Conservation (phyloP, 1,284 basidiomycete genomes). For the Tilletia indica region DNA sequence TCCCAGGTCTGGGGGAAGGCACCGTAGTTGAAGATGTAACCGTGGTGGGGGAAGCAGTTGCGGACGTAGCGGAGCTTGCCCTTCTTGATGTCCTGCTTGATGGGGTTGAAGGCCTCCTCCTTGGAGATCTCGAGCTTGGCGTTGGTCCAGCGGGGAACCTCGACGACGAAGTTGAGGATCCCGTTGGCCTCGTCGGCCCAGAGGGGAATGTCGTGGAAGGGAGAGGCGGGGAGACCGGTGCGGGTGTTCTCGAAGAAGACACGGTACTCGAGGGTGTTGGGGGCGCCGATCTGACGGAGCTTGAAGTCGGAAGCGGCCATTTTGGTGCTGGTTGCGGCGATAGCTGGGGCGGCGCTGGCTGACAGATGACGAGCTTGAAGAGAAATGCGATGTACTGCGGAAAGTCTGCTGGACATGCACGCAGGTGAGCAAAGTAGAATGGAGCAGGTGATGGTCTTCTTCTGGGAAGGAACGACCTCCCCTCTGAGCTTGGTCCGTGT, state of each 20-base stretch:
- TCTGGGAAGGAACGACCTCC: too few relatives aligned
- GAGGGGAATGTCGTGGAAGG: slow-evolving; percentile 55
- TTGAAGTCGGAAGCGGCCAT: slow-evolving; percentile 60
- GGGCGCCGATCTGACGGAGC: slow-evolving; percentile 76
- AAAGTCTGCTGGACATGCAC: slow-evolving; percentile 3
- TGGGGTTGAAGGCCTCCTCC: slow-evolving; percentile 95
- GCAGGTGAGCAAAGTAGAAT: background rate
- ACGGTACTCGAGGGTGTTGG: slow-evolving; percentile 93
- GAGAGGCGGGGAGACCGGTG: slow-evolving; percentile 49
- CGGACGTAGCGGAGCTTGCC: slow-evolving; percentile 94
- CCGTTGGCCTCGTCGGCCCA: slow-evolving; percentile 55
- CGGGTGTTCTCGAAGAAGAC: slow-evolving; percentile 73
- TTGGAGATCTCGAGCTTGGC: slow-evolving; percentile 96
- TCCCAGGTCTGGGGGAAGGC: slow-evolving; percentile 99
- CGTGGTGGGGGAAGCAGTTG: slow-evolving; percentile 99
- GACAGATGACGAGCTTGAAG: slow-evolving; percentile 46
- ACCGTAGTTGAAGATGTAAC: slow-evolving; percentile 64
- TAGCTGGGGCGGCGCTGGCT: slow-evolving; percentile 21
- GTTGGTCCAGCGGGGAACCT: slow-evolving; percentile 99
- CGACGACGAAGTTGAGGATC: slow-evolving; percentile 67
- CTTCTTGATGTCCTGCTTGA: slow-evolving; percentile 97
- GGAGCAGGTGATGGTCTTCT: background rate
- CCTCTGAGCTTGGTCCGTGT: too few relatives aligned
- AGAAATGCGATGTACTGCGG: slow-evolving; percentile 22
- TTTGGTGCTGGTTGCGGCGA: slow-evolving; percentile 18